Evolutionary conservation across 1,284 basidiomycete species (phyloP), one percentile per base, ranked within the genome.

Genomic region (Naganishia cerealis): DNA sequence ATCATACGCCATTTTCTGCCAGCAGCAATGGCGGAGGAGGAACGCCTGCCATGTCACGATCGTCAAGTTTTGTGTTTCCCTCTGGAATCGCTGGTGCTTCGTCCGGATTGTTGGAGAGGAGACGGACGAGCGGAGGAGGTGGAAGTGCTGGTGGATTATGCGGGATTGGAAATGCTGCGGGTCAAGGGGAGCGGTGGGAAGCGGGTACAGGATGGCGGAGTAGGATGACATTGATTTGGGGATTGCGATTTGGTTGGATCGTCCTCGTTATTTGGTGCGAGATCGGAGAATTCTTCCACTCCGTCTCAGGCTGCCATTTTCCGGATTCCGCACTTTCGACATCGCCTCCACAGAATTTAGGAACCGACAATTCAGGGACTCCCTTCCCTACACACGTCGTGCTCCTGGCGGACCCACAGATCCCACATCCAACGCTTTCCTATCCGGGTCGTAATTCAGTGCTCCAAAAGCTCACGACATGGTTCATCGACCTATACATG

Each of bases 381-480:
- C n/a, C 26, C 54, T 46, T 65, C 0, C 84, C 86, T 15, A 85
- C 85, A 5, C 89, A 88, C 72, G 81, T 92, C 36, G 83, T 92
- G 16, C 82, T 94, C 61, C 75, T 92, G 24, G 86, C 90, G 4
- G 91, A 94, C 75, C 86, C 90, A 1, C 91, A 93, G 76, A 83
- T 93, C 18, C 85, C 87, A 36, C 86, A 88, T 82, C 70, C 79
- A 77, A 48, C 81, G 82, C 56, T 83, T 81, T 76, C 82, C 77
- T 71, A 82, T 78, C 54, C 81, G 77, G 69, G 75, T 33, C 75
- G 75, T 21, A 68, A 73, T 33, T 68, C 77, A 24, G 77, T 77
- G 75, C 65, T 79, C 13, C 72, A 82, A 79, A 72, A 74, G 74
- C 66, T 87, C 53, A 82, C 83, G 43, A 85, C 86, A 70, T 80